Conservation (phyloP, 768 basidiomycete genomes). For the Stropharia rugosoannulata region DNA sequence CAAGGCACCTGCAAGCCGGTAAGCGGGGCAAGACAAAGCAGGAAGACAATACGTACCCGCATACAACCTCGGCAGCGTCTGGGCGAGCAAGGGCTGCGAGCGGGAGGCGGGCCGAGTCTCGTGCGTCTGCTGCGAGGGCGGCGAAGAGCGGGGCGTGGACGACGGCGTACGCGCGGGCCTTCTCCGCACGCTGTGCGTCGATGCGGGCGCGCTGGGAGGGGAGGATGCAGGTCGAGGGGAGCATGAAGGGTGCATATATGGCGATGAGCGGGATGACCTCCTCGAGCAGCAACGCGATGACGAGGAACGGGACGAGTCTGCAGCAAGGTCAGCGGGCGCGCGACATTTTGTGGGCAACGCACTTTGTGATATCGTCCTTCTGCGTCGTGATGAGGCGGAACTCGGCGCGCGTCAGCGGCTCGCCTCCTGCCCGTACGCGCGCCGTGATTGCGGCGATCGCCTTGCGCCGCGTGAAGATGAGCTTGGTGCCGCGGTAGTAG, state of each 20-base stretch:
- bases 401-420: conserved; percentile 66
- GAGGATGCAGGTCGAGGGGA: conserved; percentile 85
- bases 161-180: conserved; percentile 39
- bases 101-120: conserved; percentile 32
- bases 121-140: conserved; percentile 24
- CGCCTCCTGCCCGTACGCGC: conserved; percentile 59
- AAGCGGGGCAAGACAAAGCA: neutral
- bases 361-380: conserved; percentile 73
- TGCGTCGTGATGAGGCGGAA: conserved; percentile 66
- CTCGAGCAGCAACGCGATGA: conserved; percentile 73
- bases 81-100: conserved; percentile 26
- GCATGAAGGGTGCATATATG: conserved; percentile 79
- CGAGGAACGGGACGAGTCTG: conserved; percentile 77
- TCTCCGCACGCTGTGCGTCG: conserved; percentile 51
- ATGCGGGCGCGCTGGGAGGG: conserved; percentile 74
- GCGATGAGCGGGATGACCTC: conserved; percentile 83
- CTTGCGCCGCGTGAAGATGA: conserved; percentile 62
- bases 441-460: conserved; percentile 52
- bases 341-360: conserved; percentile 14
- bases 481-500: conserved; percentile 74
- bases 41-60: conserved; percentile 46
- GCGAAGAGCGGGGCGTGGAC: conserved; percentile 35
- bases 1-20: conserved; percentile 13
- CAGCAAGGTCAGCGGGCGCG: conserved; percentile 10
- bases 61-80: conserved; percentile 43